Percentiles rank a stretch among this genome's conserved stretches.
These are phyloP conservation scores for Dothistroma septosporum DNA, from an alignment of 2,329 filamentous ascomycete species.

Conservation along the genomic window DNA sequence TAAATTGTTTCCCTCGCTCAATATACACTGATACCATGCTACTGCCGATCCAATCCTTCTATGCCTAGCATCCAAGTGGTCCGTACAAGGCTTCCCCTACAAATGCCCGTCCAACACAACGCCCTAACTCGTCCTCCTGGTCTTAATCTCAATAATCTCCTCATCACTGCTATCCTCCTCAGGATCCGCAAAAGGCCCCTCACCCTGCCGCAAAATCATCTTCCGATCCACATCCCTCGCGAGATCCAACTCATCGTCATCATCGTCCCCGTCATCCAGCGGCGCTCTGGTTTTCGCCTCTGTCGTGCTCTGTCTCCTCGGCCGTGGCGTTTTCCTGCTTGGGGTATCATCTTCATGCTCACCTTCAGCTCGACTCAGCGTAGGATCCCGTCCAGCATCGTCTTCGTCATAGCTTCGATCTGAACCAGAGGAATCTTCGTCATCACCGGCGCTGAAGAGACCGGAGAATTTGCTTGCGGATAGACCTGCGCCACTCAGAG, in stretches of 20 bases:
- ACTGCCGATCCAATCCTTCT: not conserved
- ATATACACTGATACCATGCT: conserved; percentile 2
- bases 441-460: conserved; percentile 36
- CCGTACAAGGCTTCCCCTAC: not conserved
- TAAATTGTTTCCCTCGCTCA: not conserved
- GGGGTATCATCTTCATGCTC: conserved; percentile 27
- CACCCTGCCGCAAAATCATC: conserved; percentile 13
- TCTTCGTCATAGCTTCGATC: conserved; percentile 19
- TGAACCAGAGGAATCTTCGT: conserved; percentile 49
- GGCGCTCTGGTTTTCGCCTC: conserved; percentile 33
- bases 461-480: conserved; percentile 26
- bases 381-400: conserved; percentile 24
- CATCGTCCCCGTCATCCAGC: conserved; percentile 32
- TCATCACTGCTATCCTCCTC: conserved; percentile 25
- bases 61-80: not conserved
- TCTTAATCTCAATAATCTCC: conserved; percentile 34
- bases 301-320: conserved; percentile 32
- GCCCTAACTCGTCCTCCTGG: conserved; percentile 29
- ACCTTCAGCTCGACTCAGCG: conserved; percentile 28
- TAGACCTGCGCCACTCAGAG: conserved; percentile 13
- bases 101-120: not conserved
- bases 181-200: conserved; percentile 23
- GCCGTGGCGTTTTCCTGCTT: conserved; percentile 29
- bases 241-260: conserved; percentile 19
- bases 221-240: conserved; percentile 14